Base-by-base conservation (phyloP, 768 basidiomycete species). In the Boletus tylopilopsis region DNA sequence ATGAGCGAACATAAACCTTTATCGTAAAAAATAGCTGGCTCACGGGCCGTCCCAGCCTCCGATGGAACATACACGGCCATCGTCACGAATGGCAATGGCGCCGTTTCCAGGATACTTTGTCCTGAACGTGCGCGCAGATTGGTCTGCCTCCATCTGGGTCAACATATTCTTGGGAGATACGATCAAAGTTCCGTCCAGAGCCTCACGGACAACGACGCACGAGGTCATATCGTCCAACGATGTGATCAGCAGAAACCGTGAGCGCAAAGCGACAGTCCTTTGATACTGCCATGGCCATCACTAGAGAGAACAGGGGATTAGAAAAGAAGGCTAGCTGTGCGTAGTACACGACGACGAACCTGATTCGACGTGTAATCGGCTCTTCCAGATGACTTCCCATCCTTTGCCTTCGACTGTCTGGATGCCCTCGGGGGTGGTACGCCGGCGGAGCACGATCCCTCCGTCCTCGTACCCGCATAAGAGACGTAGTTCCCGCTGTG, bases 31-130 rank as follows among this genome's bases (percentile, higher is more conserved):
- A n/a, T 23, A 15, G 13, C 36, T n/a, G 6, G 70, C 87, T 58
- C 56, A 94, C 94, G 76, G 81, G 30, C 95, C 94, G 53, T 98
- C 94, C 95, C 95, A 97, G 0, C 94, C 92, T 3, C 87, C 94
- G 2, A 94, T 73, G 0, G 93, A 94, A 57, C 93, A 87, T 0
- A 97, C 80, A 19, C 78, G 77, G 0, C 84, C 90, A 55, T 89
- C 85, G 30, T 80, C 76, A 6, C 83, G 81, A 12, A 96, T 81
- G 4, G 84, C 78, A n/a, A 97, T 67, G 7, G 81, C 78, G 0
- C 78, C 78, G 60, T 93, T 93, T 4, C 94, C 93, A 0, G 90
- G 81, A 54, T 90, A 76, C 59, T 85, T 92, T 19, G 83, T 92
- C 38, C 80, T 80, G 68, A 15, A 75, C 59, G 21, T 61, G 64